Conservation (phyloP, 441 rosid species). For the Gossypium gossypioides region DNA sequence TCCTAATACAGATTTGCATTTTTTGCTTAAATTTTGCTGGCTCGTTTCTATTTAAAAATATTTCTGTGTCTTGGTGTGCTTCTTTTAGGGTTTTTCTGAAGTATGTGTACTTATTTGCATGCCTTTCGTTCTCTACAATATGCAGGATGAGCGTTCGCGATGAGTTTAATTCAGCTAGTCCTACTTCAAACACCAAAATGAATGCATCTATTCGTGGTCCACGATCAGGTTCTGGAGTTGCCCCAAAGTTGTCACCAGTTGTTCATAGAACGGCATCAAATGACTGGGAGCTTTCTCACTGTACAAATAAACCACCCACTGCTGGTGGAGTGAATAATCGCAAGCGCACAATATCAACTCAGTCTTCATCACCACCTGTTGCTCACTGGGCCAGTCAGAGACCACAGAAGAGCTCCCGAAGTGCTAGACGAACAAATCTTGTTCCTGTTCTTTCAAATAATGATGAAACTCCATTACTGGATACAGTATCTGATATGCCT, state of each 20-base stretch:
- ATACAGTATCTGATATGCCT: constrained; percentile 63
- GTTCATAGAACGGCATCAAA: constrained; percentile 62
- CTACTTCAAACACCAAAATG: constrained; percentile 59
- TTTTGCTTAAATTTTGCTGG: not conserved
- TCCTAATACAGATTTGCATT: constrained; percentile 12
- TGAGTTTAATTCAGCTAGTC: constrained; percentile 78
- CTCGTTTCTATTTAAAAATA: not conserved
- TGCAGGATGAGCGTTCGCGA: constrained; percentile 65
- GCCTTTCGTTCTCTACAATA: constrained; percentile 18
- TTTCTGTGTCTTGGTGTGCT: not conserved
- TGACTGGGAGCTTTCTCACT: constrained; percentile 85
- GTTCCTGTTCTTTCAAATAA: constrained; percentile 66
- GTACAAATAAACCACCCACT: constrained; percentile 68
- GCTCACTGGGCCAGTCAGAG: constrained; percentile 89
- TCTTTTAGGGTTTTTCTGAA: not conserved
- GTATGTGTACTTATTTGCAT: constrained; percentile 8
- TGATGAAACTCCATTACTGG: constrained; percentile 65
- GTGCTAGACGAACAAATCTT: constrained; percentile 88
- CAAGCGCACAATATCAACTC: constrained; percentile 63
- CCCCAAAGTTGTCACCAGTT: constrained; percentile 67
- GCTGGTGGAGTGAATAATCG: constrained; percentile 63
- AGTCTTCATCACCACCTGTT: constrained; percentile 86
- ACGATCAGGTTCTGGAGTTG: constrained; percentile 62
- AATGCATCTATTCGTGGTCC: constrained; percentile 72
- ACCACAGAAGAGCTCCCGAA: constrained; percentile 83